These are phyloP conservation scores for Xanthoconium purpureum DNA, from an alignment of 768 basidiomycete species.

Conservation along the genomic window DNA sequence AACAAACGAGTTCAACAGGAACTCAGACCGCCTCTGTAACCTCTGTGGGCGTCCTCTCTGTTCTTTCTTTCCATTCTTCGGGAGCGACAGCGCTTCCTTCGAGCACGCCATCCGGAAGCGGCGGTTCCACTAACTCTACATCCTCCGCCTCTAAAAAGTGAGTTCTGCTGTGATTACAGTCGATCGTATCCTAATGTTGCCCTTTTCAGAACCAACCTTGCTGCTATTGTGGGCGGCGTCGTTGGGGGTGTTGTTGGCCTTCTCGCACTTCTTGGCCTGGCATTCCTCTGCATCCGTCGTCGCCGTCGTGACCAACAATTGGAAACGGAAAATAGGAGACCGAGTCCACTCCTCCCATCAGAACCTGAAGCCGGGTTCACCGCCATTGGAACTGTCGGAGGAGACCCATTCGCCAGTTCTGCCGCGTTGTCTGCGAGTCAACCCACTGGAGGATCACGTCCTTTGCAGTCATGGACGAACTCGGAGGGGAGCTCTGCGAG, in stretches of 20 bases:
- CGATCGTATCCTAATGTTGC: neutral
- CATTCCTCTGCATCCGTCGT: conserved; percentile 9
- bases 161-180: neutral
- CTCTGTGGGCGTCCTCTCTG: neutral
- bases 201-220: conserved; percentile 13
- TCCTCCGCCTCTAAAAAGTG: conserved; percentile 12
- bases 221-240: conserved; percentile 13
- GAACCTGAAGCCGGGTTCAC: conserved; percentile 6
- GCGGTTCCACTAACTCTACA: neutral
- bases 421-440: neutral
- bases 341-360: conserved; percentile 5
- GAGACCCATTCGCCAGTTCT: conserved; percentile 7
- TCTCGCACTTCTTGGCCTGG: conserved; percentile 14
- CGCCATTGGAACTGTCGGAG: neutral
- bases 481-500: neutral
- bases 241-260: conserved; percentile 19
- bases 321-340: conserved; percentile 1
- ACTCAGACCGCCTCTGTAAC: neutral
- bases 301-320: conserved; percentile 4
- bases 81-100: conserved; percentile 11
- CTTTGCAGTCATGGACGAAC: conserved; percentile 10
- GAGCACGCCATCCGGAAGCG: conserved; percentile 9
- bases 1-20: neutral
- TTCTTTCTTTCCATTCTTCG: conserved; percentile 2
- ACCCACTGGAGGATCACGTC: neutral